These are phyloP conservation scores for Ophiostoma tasmaniense DNA, from an alignment of 2,329 filamentous ascomycete genomes.

Conservation along the genomic window DNA sequence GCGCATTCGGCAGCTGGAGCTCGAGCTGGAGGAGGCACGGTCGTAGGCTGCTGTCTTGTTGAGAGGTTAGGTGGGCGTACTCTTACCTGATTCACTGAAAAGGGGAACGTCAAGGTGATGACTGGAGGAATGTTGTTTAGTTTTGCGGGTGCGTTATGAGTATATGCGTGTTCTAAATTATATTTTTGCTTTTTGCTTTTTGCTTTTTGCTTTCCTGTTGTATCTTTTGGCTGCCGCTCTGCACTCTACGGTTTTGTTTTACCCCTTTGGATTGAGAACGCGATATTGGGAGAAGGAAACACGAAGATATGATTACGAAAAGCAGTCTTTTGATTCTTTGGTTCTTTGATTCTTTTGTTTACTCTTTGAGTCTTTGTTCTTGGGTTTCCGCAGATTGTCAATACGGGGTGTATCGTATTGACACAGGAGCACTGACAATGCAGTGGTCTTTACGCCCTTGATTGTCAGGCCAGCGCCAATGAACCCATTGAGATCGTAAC, in stretches of 20 bases:
- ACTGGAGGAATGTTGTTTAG: neutral
- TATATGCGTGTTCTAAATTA: conserved; percentile 5
- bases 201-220: neutral
- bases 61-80: neutral
- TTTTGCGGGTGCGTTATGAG: neutral
- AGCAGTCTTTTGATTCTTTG: neutral
- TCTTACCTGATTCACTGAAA: neutral
- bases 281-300: neutral
- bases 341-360: neutral
- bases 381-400: neutral
- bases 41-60: conserved; percentile 32
- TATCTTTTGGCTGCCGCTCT: neutral
- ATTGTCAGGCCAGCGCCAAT: too few species aligned
- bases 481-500: too few species aligned
- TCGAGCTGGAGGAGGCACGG: conserved; percentile 56
- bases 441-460: too few species aligned
- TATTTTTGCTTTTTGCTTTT: too few species aligned
- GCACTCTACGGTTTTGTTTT: neutral
- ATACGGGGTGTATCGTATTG: neutral
- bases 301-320: neutral
- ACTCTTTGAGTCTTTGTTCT: neutral
- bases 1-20: conserved; percentile 57
- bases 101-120: neutral
- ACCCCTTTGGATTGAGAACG: neutral
- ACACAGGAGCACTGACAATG: too few species aligned